Evolutionary conservation across 2,329 filamentous ascomycete genomes (phyloP).

Genomic region (Fusarium siculi): DNA sequence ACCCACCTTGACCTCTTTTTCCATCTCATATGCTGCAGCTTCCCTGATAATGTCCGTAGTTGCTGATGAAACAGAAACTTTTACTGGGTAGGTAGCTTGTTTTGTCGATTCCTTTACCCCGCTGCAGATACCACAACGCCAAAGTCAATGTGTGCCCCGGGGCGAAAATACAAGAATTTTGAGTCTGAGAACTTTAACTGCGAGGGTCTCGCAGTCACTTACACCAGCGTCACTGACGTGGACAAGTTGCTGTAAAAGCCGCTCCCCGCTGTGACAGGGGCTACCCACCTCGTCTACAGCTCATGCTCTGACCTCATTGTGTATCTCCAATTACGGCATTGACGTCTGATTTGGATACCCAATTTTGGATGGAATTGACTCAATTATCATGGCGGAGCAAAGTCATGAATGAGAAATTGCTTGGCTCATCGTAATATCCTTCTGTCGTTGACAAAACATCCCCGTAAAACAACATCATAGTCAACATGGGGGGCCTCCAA

Average conservation of each 20-base stretch:
- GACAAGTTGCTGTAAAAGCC: constrained; percentile 19
- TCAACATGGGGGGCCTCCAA: constrained; percentile 23
- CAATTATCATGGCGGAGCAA: not conserved
- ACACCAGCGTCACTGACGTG: constrained; percentile 27
- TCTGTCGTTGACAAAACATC: constrained; percentile 16
- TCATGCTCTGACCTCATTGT: constrained; percentile 38
- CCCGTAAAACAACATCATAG: constrained; percentile 26
- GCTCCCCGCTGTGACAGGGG: constrained; percentile 21
- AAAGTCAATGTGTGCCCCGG: not conserved
- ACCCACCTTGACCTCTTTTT: constrained; percentile 17
- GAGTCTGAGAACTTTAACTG: constrained; percentile 19
- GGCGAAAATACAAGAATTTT: not conserved
- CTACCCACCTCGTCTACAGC: constrained; percentile 8
- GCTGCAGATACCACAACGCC: not conserved
- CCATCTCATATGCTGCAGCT: constrained; percentile 19
- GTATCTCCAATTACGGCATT: constrained; percentile 23
- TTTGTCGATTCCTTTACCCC: not conserved
- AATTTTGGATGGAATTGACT: constrained; percentile 16
- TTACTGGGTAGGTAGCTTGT: not conserved
- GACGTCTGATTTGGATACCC: constrained; percentile 1
- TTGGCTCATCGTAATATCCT: constrained; percentile 26
- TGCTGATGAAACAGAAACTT: constrained; percentile 4
- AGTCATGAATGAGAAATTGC: not conserved
- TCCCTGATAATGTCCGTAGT: not conserved
- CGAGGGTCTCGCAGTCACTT: constrained; percentile 16